phyloP scores from a whole-genome alignment of 1,284 basidiomycete genomes.

The Microbotryum violaceum region DNA sequence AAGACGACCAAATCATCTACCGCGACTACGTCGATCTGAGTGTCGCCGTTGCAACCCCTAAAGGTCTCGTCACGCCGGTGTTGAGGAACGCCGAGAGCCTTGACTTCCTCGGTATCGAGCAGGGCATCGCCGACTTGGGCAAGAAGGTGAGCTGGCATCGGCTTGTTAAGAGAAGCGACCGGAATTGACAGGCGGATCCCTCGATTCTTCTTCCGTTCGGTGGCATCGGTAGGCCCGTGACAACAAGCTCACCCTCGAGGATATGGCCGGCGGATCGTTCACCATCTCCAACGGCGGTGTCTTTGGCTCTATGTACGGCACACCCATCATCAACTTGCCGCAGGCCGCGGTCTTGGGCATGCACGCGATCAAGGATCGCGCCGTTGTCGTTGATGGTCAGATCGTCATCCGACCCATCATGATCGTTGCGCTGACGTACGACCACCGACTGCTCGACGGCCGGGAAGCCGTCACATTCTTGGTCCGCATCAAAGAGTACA shows the following conservation, averaged over 20 bases:
- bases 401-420: slow-evolving; percentile 95
- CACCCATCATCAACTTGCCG: slow-evolving; percentile 88
- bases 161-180: background rate
- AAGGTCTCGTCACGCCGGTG: slow-evolving; percentile 94
- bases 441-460: slow-evolving; percentile 92
- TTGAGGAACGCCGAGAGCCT: slow-evolving; percentile 82
- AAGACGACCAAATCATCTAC: slow-evolving; percentile 88
- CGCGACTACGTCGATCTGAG: slow-evolving; percentile 88
- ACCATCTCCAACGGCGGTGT: slow-evolving; percentile 99
- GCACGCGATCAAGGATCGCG: slow-evolving; percentile 91
- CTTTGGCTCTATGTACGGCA: slow-evolving; percentile 93
- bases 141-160: slow-evolving; percentile 59
- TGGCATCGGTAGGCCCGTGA: slow-evolving; percentile 65
- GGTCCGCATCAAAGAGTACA: slow-evolving; percentile 62
- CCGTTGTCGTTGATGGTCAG: slow-evolving; percentile 87
- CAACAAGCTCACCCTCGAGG: slow-evolving; percentile 84
- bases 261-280: slow-evolving; percentile 84
- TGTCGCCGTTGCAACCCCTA: slow-evolving; percentile 94
- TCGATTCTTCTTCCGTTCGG: background rate
- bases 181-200: too few relatives aligned
- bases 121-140: slow-evolving; percentile 79
- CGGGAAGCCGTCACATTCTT: slow-evolving; percentile 97
- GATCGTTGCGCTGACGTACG: slow-evolving; percentile 57
- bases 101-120: slow-evolving; percentile 86
- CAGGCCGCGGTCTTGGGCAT: slow-evolving; percentile 92